Evolutionary conservation across 768 basidiomycete genomes (phyloP).

Genomic region (Piloderma croceum): DNA sequence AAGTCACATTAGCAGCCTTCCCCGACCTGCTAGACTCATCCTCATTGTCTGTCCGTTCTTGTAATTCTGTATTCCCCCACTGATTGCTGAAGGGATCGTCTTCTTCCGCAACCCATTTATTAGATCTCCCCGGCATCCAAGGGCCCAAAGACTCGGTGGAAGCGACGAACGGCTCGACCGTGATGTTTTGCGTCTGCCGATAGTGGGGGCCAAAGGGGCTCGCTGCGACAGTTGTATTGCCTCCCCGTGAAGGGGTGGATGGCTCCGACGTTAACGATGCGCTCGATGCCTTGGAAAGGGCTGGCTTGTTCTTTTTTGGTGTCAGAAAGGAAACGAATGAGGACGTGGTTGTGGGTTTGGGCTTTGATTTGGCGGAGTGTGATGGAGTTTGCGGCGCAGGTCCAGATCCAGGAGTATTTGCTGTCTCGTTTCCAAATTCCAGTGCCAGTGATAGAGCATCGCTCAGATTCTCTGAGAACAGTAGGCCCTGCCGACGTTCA

Average conservation of each 20-base stretch:
- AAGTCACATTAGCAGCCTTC: constrained; percentile 46
- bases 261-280: constrained; percentile 39
- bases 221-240: constrained; percentile 45
- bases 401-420: constrained; percentile 21
- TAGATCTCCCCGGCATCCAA: constrained; percentile 55
- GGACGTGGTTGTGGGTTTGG: constrained; percentile 47
- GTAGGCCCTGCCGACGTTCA: constrained; percentile 81
- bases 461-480: constrained; percentile 88
- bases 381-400: constrained; percentile 29
- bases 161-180: constrained; percentile 65
- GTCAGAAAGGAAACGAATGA: constrained; percentile 75
- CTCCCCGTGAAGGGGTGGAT: constrained; percentile 39
- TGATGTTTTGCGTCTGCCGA: constrained; percentile 64
- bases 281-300: constrained; percentile 24
- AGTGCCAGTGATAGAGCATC: constrained; percentile 78
- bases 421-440: constrained; percentile 48
- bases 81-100: constrained; percentile 66
- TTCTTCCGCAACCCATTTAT: constrained; percentile 53
- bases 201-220: constrained; percentile 87
- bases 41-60: constrained; percentile 16
- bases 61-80: constrained; percentile 37
- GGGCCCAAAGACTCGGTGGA: constrained; percentile 52
- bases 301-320: constrained; percentile 60
- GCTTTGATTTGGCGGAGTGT: constrained; percentile 43
- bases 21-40: constrained; percentile 27